A percentile compares a stretch with the other conserved stretches of the same genome.
These are phyloP conservation scores for Cystobasidium onofrii DNA, from an alignment of 768 basidiomycete genomes.

Conservation along the genomic window DNA sequence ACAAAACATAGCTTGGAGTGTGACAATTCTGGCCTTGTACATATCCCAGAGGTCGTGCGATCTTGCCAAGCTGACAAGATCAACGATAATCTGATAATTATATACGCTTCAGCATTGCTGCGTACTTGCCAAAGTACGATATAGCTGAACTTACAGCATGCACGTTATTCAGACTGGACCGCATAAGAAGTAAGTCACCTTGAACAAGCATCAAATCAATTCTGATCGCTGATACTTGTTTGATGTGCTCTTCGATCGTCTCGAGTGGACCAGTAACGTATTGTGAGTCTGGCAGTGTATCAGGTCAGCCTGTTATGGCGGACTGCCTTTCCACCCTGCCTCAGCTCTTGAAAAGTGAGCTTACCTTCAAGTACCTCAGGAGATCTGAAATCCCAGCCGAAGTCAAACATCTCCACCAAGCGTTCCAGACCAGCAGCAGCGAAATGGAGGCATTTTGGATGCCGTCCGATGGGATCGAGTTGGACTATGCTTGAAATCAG, in stretches of 20 bases:
- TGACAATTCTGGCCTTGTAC: background rate
- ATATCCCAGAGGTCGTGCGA: slow-evolving; percentile 10
- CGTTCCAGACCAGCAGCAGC: background rate
- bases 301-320: background rate
- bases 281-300: background rate
- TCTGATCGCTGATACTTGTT: background rate
- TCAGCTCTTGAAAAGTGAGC: background rate
- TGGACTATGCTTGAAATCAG: slow-evolving; percentile 23
- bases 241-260: background rate
- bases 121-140: too few species aligned
- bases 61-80: background rate
- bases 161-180: slow-evolving; percentile 1
- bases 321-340: too few species aligned
- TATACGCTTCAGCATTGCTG: background rate
- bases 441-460: slow-evolving; percentile 20
- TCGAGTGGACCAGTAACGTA: background rate
- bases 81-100: background rate
- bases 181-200: slow-evolving; percentile 10
- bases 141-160: slow-evolving; percentile 8
- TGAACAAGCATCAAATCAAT: background rate
- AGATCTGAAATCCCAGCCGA: background rate
- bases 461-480: slow-evolving; percentile 10
- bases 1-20: background rate
- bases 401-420: background rate
- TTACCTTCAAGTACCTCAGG: background rate